These are phyloP conservation scores for Leucoagaricus sp. DNA, from an alignment of 1,284 basidiomycete species.

Conservation along the genomic window DNA sequence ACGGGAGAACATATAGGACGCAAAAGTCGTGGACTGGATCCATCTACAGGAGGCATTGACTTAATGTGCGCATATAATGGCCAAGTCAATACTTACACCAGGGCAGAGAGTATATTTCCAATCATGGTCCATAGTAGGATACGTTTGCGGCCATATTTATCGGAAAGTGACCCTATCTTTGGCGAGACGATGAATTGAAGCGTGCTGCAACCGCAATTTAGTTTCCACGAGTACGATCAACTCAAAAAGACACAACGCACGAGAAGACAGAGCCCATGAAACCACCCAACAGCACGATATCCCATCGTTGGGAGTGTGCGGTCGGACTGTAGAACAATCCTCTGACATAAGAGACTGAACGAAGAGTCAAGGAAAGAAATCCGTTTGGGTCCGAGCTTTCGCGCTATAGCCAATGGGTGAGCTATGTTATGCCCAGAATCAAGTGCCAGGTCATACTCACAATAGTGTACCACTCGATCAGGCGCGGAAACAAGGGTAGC, in stretches of 20 bases:
- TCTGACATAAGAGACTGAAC: slow-evolving; percentile 63
- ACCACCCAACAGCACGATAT: slow-evolving; percentile 82
- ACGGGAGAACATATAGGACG: slow-evolving; percentile 85
- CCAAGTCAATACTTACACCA: slow-evolving; percentile 56
- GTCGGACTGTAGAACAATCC: slow-evolving; percentile 59
- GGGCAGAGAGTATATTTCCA: slow-evolving; percentile 86
- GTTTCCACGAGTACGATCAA: neutral
- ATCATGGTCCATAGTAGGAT: slow-evolving; percentile 84
- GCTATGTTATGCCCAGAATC: neutral
- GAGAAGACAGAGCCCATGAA: slow-evolving; percentile 90
- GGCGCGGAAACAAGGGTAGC: slow-evolving; percentile 86
- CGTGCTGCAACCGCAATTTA: slow-evolving; percentile 46
- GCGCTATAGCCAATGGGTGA: slow-evolving; percentile 46
- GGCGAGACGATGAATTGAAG: slow-evolving; percentile 89
- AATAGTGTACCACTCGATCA: slow-evolving; percentile 87
- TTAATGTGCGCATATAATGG: neutral
- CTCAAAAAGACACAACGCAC: slow-evolving; percentile 44
- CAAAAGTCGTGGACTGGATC: slow-evolving; percentile 86
- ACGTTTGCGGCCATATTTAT: slow-evolving; percentile 83
- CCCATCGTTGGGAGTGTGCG: slow-evolving; percentile 72
- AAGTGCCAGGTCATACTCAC: slow-evolving; percentile 38
- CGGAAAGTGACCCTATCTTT: slow-evolving; percentile 78
- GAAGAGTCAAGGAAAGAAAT: slow-evolving; percentile 70
- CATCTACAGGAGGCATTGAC: slow-evolving; percentile 50
- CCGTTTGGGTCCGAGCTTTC: slow-evolving; percentile 69